phyloP scores from a whole-genome alignment of 2,329 filamentous ascomycete genomes.

The Erysiphe neolycopersici region DNA sequence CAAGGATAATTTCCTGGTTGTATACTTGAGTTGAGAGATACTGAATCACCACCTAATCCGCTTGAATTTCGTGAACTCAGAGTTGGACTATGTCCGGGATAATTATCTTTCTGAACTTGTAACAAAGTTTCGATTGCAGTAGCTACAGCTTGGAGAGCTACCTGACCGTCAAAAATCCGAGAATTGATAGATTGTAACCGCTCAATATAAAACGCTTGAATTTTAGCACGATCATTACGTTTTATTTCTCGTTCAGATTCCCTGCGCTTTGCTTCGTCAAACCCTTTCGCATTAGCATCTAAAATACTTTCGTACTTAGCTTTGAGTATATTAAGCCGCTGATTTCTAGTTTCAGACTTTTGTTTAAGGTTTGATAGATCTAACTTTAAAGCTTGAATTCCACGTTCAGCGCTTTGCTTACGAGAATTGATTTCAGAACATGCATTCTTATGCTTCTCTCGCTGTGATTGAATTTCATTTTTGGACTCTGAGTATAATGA shows the following conservation, averaged over 20 bases:
- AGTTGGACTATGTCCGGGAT: constrained; percentile 4
- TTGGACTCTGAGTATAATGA: constrained; percentile 26
- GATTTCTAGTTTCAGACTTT: constrained; percentile 45
- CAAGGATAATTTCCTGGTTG: constrained; percentile 6
- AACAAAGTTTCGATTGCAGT: constrained; percentile 2
- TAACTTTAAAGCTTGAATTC: constrained; percentile 33
- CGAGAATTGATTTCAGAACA: constrained; percentile 28
- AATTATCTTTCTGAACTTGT: constrained; percentile 3
- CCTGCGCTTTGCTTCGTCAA: constrained; percentile 14
- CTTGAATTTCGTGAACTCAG: constrained; percentile 5
- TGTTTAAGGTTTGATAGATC: constrained; percentile 36
- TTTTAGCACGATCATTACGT: constrained; percentile 7
- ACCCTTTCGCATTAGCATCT: constrained; percentile 34
- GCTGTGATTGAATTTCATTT: constrained; percentile 24
- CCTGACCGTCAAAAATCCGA: constrained; percentile 4
- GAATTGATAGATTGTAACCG: constrained; percentile 6
- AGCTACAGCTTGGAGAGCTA: constrained; percentile 2
- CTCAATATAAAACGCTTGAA: constrained; percentile 7
- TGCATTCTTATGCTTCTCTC: constrained; percentile 18
- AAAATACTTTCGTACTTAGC: constrained; percentile 44
- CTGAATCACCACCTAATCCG: constrained; percentile 1
- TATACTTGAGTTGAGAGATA: constrained; percentile 4
- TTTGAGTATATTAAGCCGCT: constrained; percentile 44
- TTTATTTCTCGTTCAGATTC: constrained; percentile 10
- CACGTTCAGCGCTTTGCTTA: constrained; percentile 34